These are phyloP conservation scores for Aspergillus ellipticus DNA, from an alignment of 495 filamentous ascomycete genomes.

Conservation along the genomic window DNA sequence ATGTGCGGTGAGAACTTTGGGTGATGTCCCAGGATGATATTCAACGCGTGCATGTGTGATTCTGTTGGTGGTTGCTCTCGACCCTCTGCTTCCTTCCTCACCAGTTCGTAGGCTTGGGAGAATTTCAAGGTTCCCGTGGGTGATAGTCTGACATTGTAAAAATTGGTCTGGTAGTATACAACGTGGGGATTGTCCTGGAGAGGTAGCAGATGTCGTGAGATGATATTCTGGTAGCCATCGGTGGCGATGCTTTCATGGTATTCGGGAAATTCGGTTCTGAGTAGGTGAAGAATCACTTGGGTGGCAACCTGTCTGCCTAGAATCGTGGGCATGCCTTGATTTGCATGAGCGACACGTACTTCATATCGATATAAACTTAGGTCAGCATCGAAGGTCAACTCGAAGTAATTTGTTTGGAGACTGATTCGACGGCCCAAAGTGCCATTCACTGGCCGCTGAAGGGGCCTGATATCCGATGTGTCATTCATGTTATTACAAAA, in stretches of 20 bases:
- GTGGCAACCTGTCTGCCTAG: not conserved
- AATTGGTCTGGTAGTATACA: not conserved
- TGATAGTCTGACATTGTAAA: not conserved
- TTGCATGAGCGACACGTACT: not conserved
- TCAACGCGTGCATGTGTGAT: conserved; percentile 38
- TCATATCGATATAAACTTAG: not conserved
- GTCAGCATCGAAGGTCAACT: not conserved
- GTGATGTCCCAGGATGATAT: conserved; percentile 46
- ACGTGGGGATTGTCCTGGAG: not conserved
- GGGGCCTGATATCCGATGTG: not conserved
- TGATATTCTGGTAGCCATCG: not conserved
- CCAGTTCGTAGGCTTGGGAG: not conserved
- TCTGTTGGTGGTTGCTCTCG: not conserved
- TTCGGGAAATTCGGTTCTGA: not conserved
- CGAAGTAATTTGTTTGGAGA: conserved; percentile 3
- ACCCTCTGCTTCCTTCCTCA: not conserved
- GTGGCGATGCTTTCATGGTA: not conserved
- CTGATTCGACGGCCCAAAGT: not conserved
- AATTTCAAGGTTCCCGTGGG: not conserved
- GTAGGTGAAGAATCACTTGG: not conserved
- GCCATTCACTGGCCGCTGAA: not conserved
- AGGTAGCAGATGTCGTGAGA: not conserved
- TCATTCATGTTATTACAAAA: not conserved
- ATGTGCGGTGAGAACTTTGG: conserved; percentile 29
- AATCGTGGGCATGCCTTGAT: not conserved